Base-by-base conservation (phyloP, 345 rosid genomes). In the Melastoma malabathricum region DNA sequence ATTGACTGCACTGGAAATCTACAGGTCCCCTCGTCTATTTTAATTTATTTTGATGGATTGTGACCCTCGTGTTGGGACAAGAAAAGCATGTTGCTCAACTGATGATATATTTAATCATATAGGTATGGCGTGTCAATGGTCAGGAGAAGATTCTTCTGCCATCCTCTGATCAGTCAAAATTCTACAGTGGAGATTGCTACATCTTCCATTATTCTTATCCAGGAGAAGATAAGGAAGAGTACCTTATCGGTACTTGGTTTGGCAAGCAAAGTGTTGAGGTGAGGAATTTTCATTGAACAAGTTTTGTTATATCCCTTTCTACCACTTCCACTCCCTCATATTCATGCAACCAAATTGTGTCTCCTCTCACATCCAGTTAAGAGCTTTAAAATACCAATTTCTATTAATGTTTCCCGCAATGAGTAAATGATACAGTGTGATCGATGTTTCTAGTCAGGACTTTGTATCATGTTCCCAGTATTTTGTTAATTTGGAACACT, bases 231-330 rank as follows among this genome's bases (percentile, higher is more conserved):
- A 84, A 68, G 64, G 99, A 93, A 66, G 99, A 93, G 57, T 56
- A 67, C 70, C 83, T 93, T 44, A 73, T 88, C 43, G 97, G 99
- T 65, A 79, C 94, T 51, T 93, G 97, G 97, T 69, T 88, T 47
- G 99, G 99, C 52, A 83, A 80, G 82, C 81, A 78, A 67, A 83
- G 97, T 45, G 72, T 78, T n/a, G 89, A 88, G 89, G 99, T 93
- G 48, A 67, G 47, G 41, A 46, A 34, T 34, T 34, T 7, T 34
- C 41, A 34, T 7, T 34, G 10, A 34, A 6, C 41, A 34, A 34
- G 10, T 34, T 34, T 34, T 8, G 12, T 9, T 12, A 34, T 34
- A 34, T 34, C 41, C 12, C 41, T 6, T 34, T 34, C 12, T 34
- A 34, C 41, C 27, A 13, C 41, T 25, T 50, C 3, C 0, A n/a